Base-by-base conservation (phyloP, 768 basidiomycete species). In the Tephrocybe sp. region DNA sequence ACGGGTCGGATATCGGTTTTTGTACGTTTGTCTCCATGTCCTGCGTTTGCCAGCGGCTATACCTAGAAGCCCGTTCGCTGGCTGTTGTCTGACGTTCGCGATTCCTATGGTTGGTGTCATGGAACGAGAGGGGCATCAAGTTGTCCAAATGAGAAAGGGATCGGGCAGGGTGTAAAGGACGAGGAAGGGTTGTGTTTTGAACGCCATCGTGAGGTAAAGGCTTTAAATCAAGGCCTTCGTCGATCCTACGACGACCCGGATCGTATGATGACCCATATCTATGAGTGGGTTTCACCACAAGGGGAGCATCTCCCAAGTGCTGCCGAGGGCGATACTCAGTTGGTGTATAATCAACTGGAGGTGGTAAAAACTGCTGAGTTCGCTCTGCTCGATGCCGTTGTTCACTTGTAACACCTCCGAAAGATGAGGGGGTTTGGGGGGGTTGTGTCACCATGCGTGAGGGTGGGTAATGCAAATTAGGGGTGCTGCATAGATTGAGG, bases 81-180 rank as follows among this genome's bases (percentile, higher is more conserved):
- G 27, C 27, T 16, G n/a, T 16, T 16, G 37, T 45, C 13, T 45
- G 50, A 12, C 49, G 16, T 23, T 45, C 49, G 4, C 30, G 43
- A 11, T 11, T 2, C 15, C 40, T 7, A 30, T 34, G 27, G n/a
- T 46, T 29, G 27, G 5, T 46, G 34, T 34, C 49, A 36, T 34
- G 25, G 19, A 18, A 12, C 53, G 59, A 40, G 42, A 57, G 15
- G 55, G 57, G 53, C 41, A 59, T 53, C 9, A 55, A 45, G 27
- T 30, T 49, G 42, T 57, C 56, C n/a, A 59, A 47, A 42, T 46
- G 56, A 34, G 59, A 45, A 18, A 53, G 30, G n/a, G 50, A 33
- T 29, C 49, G 36, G n/a, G 47, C 11, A 1, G 43, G 27, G 5
- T 48, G 42, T 21, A 43, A 37, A 23, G 43, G 38, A 46, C 36